Evolutionary conservation across 2,329 filamentous ascomycete genomes (phyloP), one percentile per base, ranked within the genome.

Genomic region (Aspergillus japonicus): DNA sequence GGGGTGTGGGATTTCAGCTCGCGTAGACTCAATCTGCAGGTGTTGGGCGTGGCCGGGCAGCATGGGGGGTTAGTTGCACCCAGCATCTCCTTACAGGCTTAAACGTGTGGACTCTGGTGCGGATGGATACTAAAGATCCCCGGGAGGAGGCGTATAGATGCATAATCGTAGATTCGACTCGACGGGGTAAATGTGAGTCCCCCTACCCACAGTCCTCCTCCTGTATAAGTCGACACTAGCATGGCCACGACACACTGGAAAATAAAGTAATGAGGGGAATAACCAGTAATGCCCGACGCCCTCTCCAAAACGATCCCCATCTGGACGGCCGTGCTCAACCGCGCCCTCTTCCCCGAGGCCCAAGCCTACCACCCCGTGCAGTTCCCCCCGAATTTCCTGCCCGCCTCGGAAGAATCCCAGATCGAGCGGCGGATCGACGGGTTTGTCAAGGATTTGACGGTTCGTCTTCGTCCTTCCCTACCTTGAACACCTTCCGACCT

Each of bases 251-350:
- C 24, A 26, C 24, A 7, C 24, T 6, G 6, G 24, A 26, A 1
- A 5, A 26, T 26, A 2, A 8, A 29, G 26, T 29, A 29, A 29
- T 29, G 26, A 1, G 2, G 6, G 1, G 68, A 42, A 42, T 42
- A 42, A 19, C 1, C 7, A 44, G 87, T 85, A 67, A 96, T 98
- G 87, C 94, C 95, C 0, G 95, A 99, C 77, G 93, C 95, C 16
- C 83, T 99, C 19, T 92, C 90, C 68, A 97, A 96, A 75, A 98
- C 95, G 0, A 82, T 98, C 26, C 94, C 95, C 2, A 90, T 96
- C 63, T 99, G 95, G 95, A 93, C 90, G 75, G 86, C 89, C 62
- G 91, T 97, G 19, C 77, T 97, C 68, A 98, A 98, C 76, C 82
- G 84, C 50, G 80, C 87, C 3, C 79, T 98, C 4, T 96, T 96